Evolutionary conservation across 1,139 yeast genomes (phyloP).

Genomic region (Citeromyces hawaiiensis): DNA sequence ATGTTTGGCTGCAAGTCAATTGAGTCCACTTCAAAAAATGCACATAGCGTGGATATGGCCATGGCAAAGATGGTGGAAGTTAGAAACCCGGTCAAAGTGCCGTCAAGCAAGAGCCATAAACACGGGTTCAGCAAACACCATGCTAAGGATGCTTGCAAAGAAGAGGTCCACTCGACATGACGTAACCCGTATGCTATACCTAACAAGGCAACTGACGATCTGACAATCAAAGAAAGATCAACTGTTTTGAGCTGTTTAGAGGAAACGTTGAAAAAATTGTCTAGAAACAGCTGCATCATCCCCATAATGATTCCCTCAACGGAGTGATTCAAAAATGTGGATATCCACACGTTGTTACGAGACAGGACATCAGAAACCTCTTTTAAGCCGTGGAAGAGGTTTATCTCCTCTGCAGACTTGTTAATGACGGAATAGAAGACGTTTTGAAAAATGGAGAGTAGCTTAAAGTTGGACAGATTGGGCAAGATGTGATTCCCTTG

Average conservation of each 20-base stretch:
- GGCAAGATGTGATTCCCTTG: constrained; percentile 24
- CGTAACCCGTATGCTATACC: constrained; percentile 80
- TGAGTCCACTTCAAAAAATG: constrained; percentile 14
- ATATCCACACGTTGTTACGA: not conserved
- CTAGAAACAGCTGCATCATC: constrained; percentile 46
- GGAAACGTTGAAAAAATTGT: constrained; percentile 16
- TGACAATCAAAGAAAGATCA: constrained; percentile 29
- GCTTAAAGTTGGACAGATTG: constrained; percentile 20
- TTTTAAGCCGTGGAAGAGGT: not conserved
- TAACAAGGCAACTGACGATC: constrained; percentile 63
- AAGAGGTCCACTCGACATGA: constrained; percentile 67
- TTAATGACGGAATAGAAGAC: not conserved
- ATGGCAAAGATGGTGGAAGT: constrained; percentile 29
- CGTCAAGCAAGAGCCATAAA: constrained; percentile 71
- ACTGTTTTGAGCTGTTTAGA: not conserved
- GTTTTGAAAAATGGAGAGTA: constrained; percentile 7
- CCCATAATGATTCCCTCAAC: constrained; percentile 55
- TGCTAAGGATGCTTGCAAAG: constrained; percentile 60
- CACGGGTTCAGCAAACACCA: constrained; percentile 72
- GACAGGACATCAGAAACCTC: not conserved
- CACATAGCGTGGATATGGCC: constrained; percentile 22
- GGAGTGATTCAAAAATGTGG: constrained; percentile 18
- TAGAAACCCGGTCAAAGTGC: constrained; percentile 53
- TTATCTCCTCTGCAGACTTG: not conserved
- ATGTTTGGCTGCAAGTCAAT: constrained; percentile 8